phyloP scores from a whole-genome alignment of 2,329 filamentous ascomycete genomes.

The Rhynchosporium graminicola region DNA sequence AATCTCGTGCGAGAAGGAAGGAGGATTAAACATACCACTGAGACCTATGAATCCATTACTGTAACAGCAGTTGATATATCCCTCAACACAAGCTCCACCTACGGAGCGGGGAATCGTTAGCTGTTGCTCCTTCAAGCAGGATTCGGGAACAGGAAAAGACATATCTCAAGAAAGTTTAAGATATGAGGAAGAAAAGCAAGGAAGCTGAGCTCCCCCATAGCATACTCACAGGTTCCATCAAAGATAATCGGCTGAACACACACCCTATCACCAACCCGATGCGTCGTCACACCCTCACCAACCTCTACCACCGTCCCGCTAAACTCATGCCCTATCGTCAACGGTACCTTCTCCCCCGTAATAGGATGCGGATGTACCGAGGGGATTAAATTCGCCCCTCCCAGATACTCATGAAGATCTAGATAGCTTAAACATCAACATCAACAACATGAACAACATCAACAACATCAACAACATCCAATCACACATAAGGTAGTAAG shows the following conservation, averaged over 20 bases:
- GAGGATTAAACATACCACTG: constrained; percentile 31
- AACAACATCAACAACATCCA: too few relatives aligned
- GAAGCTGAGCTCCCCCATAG: too few relatives aligned
- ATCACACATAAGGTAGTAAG: not conserved
- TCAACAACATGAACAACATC: too few relatives aligned
- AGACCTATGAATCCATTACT: constrained; percentile 20
- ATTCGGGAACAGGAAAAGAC: too few relatives aligned
- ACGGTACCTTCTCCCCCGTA: constrained; percentile 51
- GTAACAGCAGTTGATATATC: constrained; percentile 39
- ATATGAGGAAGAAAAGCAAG: too few relatives aligned
- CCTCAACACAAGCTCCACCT: constrained; percentile 46
- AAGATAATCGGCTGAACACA: constrained; percentile 54
- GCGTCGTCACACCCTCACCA: constrained; percentile 56
- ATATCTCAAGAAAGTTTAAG: too few relatives aligned
- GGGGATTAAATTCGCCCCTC: constrained; percentile 51
- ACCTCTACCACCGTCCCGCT: constrained; percentile 70
- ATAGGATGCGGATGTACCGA: constrained; percentile 53
- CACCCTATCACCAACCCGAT: constrained; percentile 50
- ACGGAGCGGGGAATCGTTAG: too few relatives aligned
- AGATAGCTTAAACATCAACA: not conserved
- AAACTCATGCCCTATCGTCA: constrained; percentile 80
- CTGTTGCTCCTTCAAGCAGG: too few relatives aligned
- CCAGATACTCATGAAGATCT: constrained; percentile 49
- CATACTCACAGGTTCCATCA: constrained; percentile 44
- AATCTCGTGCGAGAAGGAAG: not conserved